phyloP scores from a whole-genome alignment of 805 yeast genomes.

The Kodamaea restingae region DNA sequence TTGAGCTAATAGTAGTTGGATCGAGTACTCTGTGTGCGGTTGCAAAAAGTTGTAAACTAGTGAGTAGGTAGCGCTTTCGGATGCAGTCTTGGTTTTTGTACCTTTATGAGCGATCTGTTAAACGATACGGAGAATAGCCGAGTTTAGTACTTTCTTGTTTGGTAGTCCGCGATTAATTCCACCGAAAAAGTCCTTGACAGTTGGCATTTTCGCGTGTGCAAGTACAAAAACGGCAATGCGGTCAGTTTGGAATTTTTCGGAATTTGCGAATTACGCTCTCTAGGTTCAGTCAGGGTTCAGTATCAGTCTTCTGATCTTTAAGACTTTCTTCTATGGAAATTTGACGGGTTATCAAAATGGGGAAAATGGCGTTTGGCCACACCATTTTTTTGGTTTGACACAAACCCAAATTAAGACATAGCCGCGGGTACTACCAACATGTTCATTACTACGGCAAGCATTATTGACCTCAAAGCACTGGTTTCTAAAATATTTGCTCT shows the following conservation, averaged over 20 bases:
- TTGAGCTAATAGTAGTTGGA: conserved; percentile 5
- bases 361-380: not conserved
- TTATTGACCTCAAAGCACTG: no score
- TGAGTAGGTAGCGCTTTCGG: not conserved
- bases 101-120: not conserved
- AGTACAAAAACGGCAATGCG: not conserved
- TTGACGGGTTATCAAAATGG: no score
- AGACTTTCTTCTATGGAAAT: no score
- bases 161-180: not conserved
- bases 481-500: no score
- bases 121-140: not conserved
- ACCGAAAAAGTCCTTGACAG: not conserved
- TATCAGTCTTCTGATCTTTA: no score
- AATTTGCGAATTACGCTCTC: no score
- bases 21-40: not conserved
- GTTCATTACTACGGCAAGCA: no score
- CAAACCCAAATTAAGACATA: not conserved
- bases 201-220: conserved; percentile 1
- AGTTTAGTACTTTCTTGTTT: not conserved
- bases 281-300: no score
- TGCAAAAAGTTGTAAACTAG: not conserved
- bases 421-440: not conserved
- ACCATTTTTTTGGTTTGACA: not conserved
- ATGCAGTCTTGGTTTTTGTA: not conserved
- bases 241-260: not conserved